Evolutionary conservation across 1,284 basidiomycete species (phyloP).

Genomic region (Bjerkandera adusta): DNA sequence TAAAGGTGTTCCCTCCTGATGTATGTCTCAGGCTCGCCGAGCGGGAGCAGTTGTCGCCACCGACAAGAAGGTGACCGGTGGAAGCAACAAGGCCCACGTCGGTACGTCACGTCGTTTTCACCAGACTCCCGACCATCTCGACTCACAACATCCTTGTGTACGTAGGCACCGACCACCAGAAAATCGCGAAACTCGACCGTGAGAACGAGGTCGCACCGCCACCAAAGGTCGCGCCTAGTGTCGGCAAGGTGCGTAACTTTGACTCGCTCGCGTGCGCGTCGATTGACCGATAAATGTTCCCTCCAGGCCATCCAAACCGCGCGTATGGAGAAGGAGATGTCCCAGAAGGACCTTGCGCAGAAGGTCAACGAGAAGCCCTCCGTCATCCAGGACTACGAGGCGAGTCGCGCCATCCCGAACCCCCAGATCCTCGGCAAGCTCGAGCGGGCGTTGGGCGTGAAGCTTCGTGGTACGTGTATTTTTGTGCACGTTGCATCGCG

Average conservation of each 20-base stretch:
- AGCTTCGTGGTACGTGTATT: slow-evolving; percentile 75
- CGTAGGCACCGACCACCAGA: slow-evolving; percentile 93
- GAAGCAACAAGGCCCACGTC: slow-evolving; percentile 70
- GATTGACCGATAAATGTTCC: not conserved
- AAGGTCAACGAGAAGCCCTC: slow-evolving; percentile 91
- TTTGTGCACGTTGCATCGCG: slow-evolving; percentile 4
- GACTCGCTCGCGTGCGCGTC: not conserved
- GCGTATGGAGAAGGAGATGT: slow-evolving; percentile 73
- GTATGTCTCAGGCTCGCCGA: slow-evolving; percentile 56
- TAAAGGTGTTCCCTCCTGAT: slow-evolving; percentile 5
- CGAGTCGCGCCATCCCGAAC: slow-evolving; percentile 87
- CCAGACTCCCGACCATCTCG: not conserved
- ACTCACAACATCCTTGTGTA: not conserved
- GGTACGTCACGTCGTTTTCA: slow-evolving; percentile 36
- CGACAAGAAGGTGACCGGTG: slow-evolving; percentile 70
- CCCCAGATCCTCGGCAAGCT: slow-evolving; percentile 90
- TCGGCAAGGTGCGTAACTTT: slow-evolving; percentile 67
- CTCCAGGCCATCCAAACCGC: slow-evolving; percentile 79
- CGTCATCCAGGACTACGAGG: slow-evolving; percentile 88
- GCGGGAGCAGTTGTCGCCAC: slow-evolving; percentile 71
- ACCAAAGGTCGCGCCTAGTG: slow-evolving; percentile 74
- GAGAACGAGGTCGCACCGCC: slow-evolving; percentile 98
- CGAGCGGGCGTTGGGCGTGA: slow-evolving; percentile 87
- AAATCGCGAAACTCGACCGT: slow-evolving; percentile 90
- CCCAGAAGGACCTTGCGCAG: slow-evolving; percentile 94